These are phyloP conservation scores for Solanum bukasovii DNA, from an alignment of 257 asterid genomes.

Conservation along the genomic window DNA sequence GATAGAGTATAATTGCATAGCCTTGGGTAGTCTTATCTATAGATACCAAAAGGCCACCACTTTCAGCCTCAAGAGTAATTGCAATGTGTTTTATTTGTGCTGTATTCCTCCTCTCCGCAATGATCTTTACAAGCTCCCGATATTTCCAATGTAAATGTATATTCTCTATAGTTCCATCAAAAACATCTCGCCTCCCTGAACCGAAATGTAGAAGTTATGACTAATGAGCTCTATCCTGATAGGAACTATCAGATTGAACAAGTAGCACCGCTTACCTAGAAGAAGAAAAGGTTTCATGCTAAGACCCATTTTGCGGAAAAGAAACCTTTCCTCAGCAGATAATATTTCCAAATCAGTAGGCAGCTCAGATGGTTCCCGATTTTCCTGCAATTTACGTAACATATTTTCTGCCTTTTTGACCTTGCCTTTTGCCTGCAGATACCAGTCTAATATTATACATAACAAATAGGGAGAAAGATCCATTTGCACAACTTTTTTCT, in stretches of 20 bases:
- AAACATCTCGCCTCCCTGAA: slow-evolving; percentile 78
- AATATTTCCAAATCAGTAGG: slow-evolving; percentile 84
- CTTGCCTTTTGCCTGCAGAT: slow-evolving; percentile 66
- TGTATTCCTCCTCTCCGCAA: slow-evolving; percentile 49
- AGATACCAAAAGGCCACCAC: slow-evolving; percentile 86
- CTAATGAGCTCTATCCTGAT: neutral
- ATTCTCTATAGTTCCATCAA: slow-evolving; percentile 87
- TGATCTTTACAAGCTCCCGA: slow-evolving; percentile 78
- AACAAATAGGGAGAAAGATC: neutral
- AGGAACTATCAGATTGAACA: neutral
- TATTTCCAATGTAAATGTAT: slow-evolving; percentile 95
- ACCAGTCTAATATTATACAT: neutral
- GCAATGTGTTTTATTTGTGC: slow-evolving; percentile 80
- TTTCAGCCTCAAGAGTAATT: slow-evolving; percentile 75
- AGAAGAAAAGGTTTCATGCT: slow-evolving; percentile 82
- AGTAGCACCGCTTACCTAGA: slow-evolving; percentile 40
- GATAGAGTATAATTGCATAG: slow-evolving; percentile 57
- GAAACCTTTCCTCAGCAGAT: slow-evolving; percentile 75
- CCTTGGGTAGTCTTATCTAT: slow-evolving; percentile 69
- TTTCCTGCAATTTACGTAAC: slow-evolving; percentile 45
- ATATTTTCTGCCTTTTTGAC: slow-evolving; percentile 54
- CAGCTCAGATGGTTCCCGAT: slow-evolving; percentile 46
- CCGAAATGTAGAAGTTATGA: neutral
- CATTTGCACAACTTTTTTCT: neutral
- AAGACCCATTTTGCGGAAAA: slow-evolving; percentile 70